Evolutionary conservation across 192 early-diverging fungal species (phyloP), one percentile per base, ranked within the genome.

Genomic region (Mortierella claussenii): DNA sequence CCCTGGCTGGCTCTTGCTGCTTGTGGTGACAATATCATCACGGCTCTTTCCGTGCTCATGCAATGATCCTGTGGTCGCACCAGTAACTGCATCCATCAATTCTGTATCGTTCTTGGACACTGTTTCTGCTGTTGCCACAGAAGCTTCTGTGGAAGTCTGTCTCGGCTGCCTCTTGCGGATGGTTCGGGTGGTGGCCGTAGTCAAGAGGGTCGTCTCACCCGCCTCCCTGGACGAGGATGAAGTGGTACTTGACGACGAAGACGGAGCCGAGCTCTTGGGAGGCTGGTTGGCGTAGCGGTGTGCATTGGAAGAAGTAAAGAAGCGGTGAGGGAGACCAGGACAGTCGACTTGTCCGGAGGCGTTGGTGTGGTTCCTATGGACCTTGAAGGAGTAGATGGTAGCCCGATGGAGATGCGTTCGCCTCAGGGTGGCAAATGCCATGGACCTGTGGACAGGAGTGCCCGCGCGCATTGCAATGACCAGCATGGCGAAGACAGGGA

Each of bases 391-490:
- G 43, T 51, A 40, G 13, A 61, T 46, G 37, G 46, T 18, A 36
- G 34, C 47, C 32, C 55, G 43, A 2, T 40, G 56, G 49, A 23
- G 46, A 45, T 74, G 65, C 24, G 53, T 26, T 21, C 73, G 42
- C 49, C 73, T 47, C 6, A 55, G 26, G 9, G 73, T 21, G 27
- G 23, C 33, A 40, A 65, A 20, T 18, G 62, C 26, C 30, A 62
- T 58, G 13, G 73, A 30, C 57, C 65, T 45, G 45, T 62, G 63
- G 9, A 47, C 40, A 30, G 54, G 50, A 44, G 32, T 47, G 40
- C 56, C 55, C 26, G 64, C 58, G 28, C 73, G 64, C 58, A 76
- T 58, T 21, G 61, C 59, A 55, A 62, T 55, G 64, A 76, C 73
- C 51, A 61, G 50, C 73, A 76, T 76, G 32, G 37, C n/a, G n/a